Evolutionary conservation across 306 rosid species (phyloP).

Genomic region (Cucumis sativus): Cucumber_9930_V3 NC_026656.2:3424501-3425000

Average conservation of each 20-base stretch:
- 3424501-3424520: no score
- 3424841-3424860: not conserved
- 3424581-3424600: no score
- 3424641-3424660: not conserved
- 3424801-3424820: constrained; percentile 58
- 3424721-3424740: constrained; percentile 36
- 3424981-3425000: not conserved
- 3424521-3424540: no score
- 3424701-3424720: constrained; percentile 15
- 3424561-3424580: no score
- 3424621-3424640: no score
- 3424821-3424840: constrained; percentile 51
- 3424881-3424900: not conserved
- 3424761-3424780: constrained; percentile 74
- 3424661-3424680: not conserved
- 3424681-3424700: constrained; percentile 34
- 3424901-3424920: not conserved
- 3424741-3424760: constrained; percentile 65
- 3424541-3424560: no score
- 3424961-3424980: not conserved
- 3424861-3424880: not conserved
- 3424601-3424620: no score
- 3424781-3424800: constrained; percentile 48
- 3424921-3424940: not conserved
- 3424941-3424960: not conserved